Conservation (phyloP, 2,329 filamentous ascomycete species). For the Coleophoma cylindrospora region DNA sequence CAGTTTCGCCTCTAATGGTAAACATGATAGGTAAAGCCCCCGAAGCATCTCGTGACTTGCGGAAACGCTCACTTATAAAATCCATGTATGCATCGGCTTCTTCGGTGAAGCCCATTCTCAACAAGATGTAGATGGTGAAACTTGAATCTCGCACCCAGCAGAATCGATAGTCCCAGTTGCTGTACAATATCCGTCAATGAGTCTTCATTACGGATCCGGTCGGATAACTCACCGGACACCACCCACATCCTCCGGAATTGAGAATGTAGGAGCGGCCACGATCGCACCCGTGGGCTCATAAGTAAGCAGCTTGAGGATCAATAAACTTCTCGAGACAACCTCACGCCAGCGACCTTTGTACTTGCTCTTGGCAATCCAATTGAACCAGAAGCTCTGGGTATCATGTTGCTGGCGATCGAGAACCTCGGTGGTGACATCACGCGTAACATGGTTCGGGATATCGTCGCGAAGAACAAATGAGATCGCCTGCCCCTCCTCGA, state of each 20-base stretch:
- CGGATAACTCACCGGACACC: conserved; percentile 40
- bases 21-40: conserved; percentile 76
- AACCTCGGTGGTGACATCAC: conserved; percentile 50
- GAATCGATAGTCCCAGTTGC: conserved; percentile 69
- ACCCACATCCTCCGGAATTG: conserved; percentile 69
- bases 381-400: conserved; percentile 68
- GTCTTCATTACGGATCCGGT: not conserved
- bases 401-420: conserved; percentile 61
- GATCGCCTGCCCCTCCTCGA: conserved; percentile 62
- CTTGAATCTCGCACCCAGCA: conserved; percentile 75
- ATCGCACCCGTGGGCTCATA: conserved; percentile 77
- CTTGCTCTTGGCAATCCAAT: conserved; percentile 65
- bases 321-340: conserved; percentile 63
- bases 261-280: conserved; percentile 72
- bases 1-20: conserved; percentile 68
- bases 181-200: conserved; percentile 2
- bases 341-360: conserved; percentile 72
- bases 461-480: conserved; percentile 66
- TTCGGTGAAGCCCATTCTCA: conserved; percentile 69
- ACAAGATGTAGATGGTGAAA: conserved; percentile 73
- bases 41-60: conserved; percentile 52
- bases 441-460: conserved; percentile 49
- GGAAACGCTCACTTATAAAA: conserved; percentile 70
- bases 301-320: conserved; percentile 72
- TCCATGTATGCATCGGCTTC: conserved; percentile 76